Evolutionary conservation across 352 stramenopile species (phyloP), one percentile per base, ranked within the genome.

Genomic region (Globisporangium acanthophoron): DNA sequence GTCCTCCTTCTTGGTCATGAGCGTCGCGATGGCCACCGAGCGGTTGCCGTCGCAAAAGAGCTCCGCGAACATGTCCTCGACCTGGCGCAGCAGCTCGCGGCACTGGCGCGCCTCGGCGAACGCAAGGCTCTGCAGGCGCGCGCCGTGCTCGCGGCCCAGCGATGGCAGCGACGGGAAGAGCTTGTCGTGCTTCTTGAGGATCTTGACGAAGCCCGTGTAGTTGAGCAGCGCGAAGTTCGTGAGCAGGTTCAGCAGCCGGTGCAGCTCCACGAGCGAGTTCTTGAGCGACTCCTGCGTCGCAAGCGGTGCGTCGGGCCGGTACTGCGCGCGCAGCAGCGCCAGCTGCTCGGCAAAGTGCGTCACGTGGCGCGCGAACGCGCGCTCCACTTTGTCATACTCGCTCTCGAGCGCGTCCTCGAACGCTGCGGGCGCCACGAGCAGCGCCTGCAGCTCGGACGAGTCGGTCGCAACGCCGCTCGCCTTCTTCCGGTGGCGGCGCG

Each of bases 141-240:
- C 50, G 52, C 73, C 73, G 58, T 90, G 70, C 24, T 82, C 55
- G 11, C 56, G 46, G 16, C 60, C 59, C 11, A 84, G 64, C 33
- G 71, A 61, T 37, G 71, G 65, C 55, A 73, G 65, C 21, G 82
- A 68, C 1, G 70, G 70, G 41, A 82, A 76, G 59, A 81, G 78
- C 54, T 98, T 98, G 70, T 98, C 94, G 68, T 98, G 90, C 57
- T 98, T 98, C 68, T 99, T 98, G 33, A 98, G 66, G 62, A 99
- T 97, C 71, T 99, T 99, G 21, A 99, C 82, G 67, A 98, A 98
- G 15, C 88, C 97, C 0, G 96, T 99, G 72, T 98, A 99, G 64
- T 99, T 99, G 55, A 99, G 84, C 61, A 99, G 90, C 31, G 92
- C 84, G 78, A 96, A 99, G 71, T 99, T 99, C 39, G 96, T 76